Conservation (phyloP, 2,329 filamentous ascomycete genomes). For the Emericellopsis atlantica region DNA sequence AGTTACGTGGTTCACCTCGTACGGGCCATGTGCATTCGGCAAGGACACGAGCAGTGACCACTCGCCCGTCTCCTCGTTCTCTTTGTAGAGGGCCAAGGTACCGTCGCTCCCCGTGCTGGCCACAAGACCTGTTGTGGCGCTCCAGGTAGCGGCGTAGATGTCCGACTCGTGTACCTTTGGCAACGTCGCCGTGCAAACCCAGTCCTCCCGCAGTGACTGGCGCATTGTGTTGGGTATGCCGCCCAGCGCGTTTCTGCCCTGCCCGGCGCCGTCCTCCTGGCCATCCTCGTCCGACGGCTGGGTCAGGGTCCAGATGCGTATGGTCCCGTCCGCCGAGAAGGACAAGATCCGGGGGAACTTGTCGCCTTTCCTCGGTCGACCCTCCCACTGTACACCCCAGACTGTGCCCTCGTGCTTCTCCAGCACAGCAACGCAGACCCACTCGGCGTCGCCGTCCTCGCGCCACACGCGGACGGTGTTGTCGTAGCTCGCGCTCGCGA, state of each 20-base stretch:
- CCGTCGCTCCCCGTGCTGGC: conserved; percentile 89
- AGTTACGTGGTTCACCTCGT: conserved; percentile 83
- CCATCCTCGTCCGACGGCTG: conserved; percentile 31
- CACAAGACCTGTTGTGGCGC: conserved; percentile 59
- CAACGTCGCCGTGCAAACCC: conserved; percentile 65
- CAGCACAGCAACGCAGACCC: conserved; percentile 77
- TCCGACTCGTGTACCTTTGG: conserved; percentile 62
- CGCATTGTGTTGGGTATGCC: conserved; percentile 87
- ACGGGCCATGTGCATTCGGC: conserved; percentile 73
- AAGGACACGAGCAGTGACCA: conserved; percentile 65
- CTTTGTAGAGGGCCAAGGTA: conserved; percentile 65
- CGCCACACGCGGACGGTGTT: conserved; percentile 81
- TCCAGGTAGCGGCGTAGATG: conserved; percentile 81
- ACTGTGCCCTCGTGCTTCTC: conserved; percentile 77
- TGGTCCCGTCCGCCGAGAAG: conserved; percentile 72
- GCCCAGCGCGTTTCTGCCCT: conserved; percentile 28
- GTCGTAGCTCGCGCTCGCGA: conserved; percentile 90
- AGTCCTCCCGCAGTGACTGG: conserved; percentile 64
- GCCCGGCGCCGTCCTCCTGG: conserved; percentile 11
- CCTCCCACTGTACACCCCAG: conserved; percentile 74
- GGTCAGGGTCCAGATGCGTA: conserved; percentile 67
- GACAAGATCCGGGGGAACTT: conserved; percentile 56
- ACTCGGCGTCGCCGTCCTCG: conserved; percentile 80
- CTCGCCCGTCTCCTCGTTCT: conserved; percentile 25
- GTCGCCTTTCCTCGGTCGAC: conserved; percentile 19